Percentiles rank a stretch among this genome's conserved stretches.
Conservation (phyloP, 2,329 filamentous ascomycete species). For the Trichoderma polysporum region DNA sequence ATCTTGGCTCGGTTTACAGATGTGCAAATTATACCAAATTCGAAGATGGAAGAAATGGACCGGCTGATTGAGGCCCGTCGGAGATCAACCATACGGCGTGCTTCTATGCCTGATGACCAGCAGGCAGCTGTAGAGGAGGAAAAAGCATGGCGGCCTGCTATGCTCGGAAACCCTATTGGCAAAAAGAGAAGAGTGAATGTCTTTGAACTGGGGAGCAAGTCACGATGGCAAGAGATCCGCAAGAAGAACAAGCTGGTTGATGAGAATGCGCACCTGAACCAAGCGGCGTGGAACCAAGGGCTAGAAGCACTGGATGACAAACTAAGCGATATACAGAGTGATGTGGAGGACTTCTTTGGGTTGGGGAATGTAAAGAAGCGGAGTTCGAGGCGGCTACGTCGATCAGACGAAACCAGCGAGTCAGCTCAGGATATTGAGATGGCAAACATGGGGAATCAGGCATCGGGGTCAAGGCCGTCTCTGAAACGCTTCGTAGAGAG, state of each 20-base stretch:
- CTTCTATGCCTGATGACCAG: slow-evolving; percentile 40
- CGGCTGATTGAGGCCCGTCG: slow-evolving; percentile 50
- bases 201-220: slow-evolving; percentile 66
- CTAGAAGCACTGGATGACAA: slow-evolving; percentile 40
- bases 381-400: slow-evolving; percentile 26
- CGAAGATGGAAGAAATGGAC: slow-evolving; percentile 55
- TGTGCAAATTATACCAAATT: slow-evolving; percentile 67
- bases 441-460: slow-evolving; percentile 28
- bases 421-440: slow-evolving; percentile 34
- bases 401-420: slow-evolving; percentile 34
- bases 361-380: slow-evolving; percentile 29
- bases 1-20: slow-evolving; percentile 64
- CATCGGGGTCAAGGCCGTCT: slow-evolving; percentile 19
- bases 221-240: slow-evolving; percentile 71
- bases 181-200: slow-evolving; percentile 69
- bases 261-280: slow-evolving; percentile 38
- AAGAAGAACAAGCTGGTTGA: slow-evolving; percentile 59
- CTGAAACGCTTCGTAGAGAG: slow-evolving; percentile 31
- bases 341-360: slow-evolving; percentile 34
- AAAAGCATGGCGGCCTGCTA: slow-evolving; percentile 65
- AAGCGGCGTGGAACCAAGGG: slow-evolving; percentile 37
- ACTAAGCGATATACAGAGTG: slow-evolving; percentile 36
- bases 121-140: slow-evolving; percentile 49
- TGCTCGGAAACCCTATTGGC: slow-evolving; percentile 70
- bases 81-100: slow-evolving; percentile 47